Base-by-base conservation (phyloP, 2,329 filamentous ascomycete genomes). In the Venturia asperata region DNA sequence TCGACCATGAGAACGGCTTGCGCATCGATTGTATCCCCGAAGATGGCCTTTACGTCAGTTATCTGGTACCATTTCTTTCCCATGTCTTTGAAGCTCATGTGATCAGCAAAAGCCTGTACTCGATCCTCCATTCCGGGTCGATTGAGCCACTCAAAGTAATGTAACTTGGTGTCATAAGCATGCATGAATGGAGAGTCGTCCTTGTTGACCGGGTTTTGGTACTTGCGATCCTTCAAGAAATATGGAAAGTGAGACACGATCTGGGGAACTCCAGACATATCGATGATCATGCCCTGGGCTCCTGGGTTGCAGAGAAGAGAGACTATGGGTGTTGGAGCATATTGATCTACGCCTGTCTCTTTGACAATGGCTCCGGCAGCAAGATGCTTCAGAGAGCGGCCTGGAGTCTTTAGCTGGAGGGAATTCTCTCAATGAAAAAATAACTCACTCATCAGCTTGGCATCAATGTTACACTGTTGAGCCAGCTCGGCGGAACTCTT, bases 151-250 rank as follows among this genome's bases (percentile, higher is more conserved):
- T 65, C 60, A 34, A 63, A 68, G 37, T 65, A 65, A 43, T 65
- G 47, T 43, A 62, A n/a, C 21, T 65, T 43, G 9, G 65, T 67
- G 30, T 61, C 39, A 21, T 63, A 55, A 27, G 37, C 63, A 60
- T 62, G 63, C 34, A 65, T 63, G 60, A 66, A 67, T 19, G 63
- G 37, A 17, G 62, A 60, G 19, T 34, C 30, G 27, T 63, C 49
- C 47, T 65, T 61, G 63, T 67, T 60, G n/a, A 63, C 64, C 3
- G 69, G 69, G 5, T 65, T 65, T 39, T 63, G 41, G 65, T 69
- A 69, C 0, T 34, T 60, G 3, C 61, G 67, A 6, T 67, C 62
- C 10, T 66, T 66, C 55, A 70, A 63, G 60, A 66, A 70, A 3
- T 56, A 45, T 1, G 69, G 68, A 37, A 70, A 49, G 6, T 37